Percentiles rank a stretch among this genome's conserved stretches.
Evolutionary conservation across 2,329 filamentous ascomycete species (phyloP).

Genomic region (Cytospora paraplurivora): DNA sequence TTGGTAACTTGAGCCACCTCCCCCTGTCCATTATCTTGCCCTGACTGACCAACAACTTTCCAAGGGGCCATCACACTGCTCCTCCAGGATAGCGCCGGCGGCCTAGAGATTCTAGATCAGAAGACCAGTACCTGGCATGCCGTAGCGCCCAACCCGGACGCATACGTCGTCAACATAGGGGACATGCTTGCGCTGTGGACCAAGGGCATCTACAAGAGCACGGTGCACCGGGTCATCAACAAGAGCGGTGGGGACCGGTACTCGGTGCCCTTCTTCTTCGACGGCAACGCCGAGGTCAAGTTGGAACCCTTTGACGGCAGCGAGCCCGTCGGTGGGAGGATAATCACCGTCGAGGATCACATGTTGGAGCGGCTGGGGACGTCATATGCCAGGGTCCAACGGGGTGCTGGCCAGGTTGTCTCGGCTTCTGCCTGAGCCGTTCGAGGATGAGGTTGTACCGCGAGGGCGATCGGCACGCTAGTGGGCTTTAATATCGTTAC

Average conservation of each 20-base stretch:
- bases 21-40: background rate
- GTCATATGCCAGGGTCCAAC: constrained; percentile 32
- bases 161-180: constrained; percentile 55
- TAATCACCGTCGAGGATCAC: constrained; percentile 38
- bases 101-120: constrained; percentile 53
- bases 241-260: constrained; percentile 52
- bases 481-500: background rate
- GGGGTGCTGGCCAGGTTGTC: constrained; percentile 5
- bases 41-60: background rate
- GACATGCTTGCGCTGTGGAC: constrained; percentile 55
- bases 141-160: constrained; percentile 47
- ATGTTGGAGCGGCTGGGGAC: constrained; percentile 38
- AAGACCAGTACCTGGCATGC: constrained; percentile 47
- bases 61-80: constrained; percentile 53
- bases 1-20: constrained; percentile 39
- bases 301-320: constrained; percentile 39
- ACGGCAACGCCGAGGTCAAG: constrained; percentile 51
- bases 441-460: background rate
- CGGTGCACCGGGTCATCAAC: constrained; percentile 59
- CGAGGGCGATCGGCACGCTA: background rate
- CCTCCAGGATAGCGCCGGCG: constrained; percentile 52
- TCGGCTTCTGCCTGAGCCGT: constrained; percentile 18
- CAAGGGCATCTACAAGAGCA: constrained; percentile 54
- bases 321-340: constrained; percentile 31
- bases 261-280: constrained; percentile 59